Percentiles rank a stretch among this genome's conserved stretches.
These are phyloP conservation scores for Mortierella claussenii DNA, from an alignment of 192 early-diverging fungal species.

Conservation along the genomic window DNA sequence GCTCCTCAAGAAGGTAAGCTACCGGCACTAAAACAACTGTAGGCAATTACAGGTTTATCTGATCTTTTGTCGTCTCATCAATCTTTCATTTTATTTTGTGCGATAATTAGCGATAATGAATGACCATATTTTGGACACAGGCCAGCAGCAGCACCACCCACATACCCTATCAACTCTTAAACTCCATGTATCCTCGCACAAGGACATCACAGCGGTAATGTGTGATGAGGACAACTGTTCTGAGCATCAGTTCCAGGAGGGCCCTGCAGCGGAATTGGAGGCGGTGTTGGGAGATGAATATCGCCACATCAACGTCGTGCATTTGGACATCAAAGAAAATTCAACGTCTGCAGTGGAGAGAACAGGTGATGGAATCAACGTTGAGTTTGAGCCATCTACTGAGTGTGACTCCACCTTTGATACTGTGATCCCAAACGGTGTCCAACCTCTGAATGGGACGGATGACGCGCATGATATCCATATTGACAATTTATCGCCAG, in stretches of 20 bases:
- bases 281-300: conserved; percentile 9
- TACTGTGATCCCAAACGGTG: no score
- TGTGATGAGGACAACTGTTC: conserved; percentile 42
- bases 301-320: conserved; percentile 14
- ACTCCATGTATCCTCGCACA: conserved; percentile 29
- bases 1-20: conserved; percentile 3
- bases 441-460: no score
- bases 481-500: no score
- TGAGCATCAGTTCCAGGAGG: conserved; percentile 39
- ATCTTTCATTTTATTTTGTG: no score
- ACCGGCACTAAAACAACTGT: no score
- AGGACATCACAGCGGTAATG: conserved; percentile 35
- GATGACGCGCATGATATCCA: no score
- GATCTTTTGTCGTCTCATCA: no score
- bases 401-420: background rate
- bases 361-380: conserved; percentile 24
- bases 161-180: conserved; percentile 36
- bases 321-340: conserved; percentile 45
- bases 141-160: conserved; percentile 17
- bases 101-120: no score
- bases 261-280: conserved; percentile 33
- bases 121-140: no score
- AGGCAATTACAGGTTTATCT: no score
- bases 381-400: conserved; percentile 19
- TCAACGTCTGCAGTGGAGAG: conserved; percentile 14